phyloP scores from a whole-genome alignment of 192 early-diverging fungal species.

The Backusella westeae region DNA sequence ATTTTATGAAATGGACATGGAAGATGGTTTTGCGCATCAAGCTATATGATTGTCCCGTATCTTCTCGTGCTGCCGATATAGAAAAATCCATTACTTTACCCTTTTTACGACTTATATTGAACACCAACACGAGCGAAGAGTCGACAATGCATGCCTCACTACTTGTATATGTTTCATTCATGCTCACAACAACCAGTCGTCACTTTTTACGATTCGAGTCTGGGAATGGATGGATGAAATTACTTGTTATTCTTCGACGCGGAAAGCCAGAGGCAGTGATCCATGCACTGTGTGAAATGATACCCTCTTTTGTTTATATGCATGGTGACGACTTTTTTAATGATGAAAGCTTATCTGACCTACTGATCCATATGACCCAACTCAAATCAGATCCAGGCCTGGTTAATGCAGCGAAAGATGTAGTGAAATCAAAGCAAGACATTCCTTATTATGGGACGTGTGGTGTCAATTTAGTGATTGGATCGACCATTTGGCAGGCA shows the following conservation, averaged over 20 bases:
- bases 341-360: conserved; percentile 22
- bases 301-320: conserved; percentile 39
- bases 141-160: conserved; percentile 35
- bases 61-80: conserved; percentile 6
- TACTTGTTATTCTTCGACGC: conserved; percentile 34
- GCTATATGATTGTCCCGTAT: conserved; percentile 10
- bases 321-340: conserved; percentile 42
- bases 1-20: conserved; percentile 3
- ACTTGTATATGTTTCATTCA: conserved; percentile 36
- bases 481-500: conserved; percentile 28
- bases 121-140: conserved; percentile 24
- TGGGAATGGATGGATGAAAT: conserved; percentile 41
- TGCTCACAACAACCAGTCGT: conserved; percentile 42
- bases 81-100: neutral
- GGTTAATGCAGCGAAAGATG: neutral
- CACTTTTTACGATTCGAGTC: conserved; percentile 41
- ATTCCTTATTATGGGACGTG: neutral
- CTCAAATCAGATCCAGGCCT: conserved; percentile 42
- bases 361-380: conserved; percentile 35
- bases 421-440: neutral
- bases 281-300: conserved; percentile 27
- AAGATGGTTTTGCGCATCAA: neutral
- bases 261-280: conserved; percentile 28
- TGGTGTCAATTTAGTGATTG: conserved; percentile 28
- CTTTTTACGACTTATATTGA: neutral